Percentiles rank a stretch among this genome's conserved stretches.
Conservation (phyloP, 2,329 filamentous ascomycete genomes). For the Trichoderma sp. region DNA sequence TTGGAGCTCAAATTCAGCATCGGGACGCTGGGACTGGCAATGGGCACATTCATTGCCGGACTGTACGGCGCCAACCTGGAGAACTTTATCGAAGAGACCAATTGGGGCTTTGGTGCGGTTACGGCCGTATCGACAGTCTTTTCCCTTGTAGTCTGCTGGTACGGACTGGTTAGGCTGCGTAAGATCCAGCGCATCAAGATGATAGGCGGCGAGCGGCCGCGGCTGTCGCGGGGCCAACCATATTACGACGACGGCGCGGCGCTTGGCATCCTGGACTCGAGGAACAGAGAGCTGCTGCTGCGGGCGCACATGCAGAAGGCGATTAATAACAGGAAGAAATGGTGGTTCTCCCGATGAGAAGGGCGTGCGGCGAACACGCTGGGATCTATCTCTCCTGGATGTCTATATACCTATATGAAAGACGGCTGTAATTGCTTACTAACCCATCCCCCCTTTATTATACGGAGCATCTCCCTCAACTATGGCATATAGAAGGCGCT, state of each 20-base stretch:
- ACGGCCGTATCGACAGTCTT: constrained; percentile 71
- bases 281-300: constrained; percentile 59
- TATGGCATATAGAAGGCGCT: constrained; percentile 27
- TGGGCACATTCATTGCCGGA: constrained; percentile 93
- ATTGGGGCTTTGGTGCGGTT: constrained; percentile 81
- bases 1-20: constrained; percentile 96
- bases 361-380: background rate
- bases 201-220: constrained; percentile 56
- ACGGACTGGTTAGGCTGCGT: constrained; percentile 80
- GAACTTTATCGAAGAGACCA: constrained; percentile 95
- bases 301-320: constrained; percentile 56
- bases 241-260: constrained; percentile 53
- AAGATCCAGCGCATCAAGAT: constrained; percentile 88
- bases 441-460: constrained; percentile 8
- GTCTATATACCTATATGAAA: background rate
- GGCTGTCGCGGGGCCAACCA: constrained; percentile 45
- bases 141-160: constrained; percentile 77
- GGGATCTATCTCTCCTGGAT: background rate
- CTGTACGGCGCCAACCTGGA: constrained; percentile 99
- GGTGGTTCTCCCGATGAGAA: constrained; percentile 32
- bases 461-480: background rate
- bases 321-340: constrained; percentile 42
- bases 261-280: constrained; percentile 55
- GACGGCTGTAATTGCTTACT: background rate
- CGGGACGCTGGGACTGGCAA: constrained; percentile 89